phyloP scores from a whole-genome alignment of 2,329 filamentous ascomycete species.

The Aciculosporium take region DNA sequence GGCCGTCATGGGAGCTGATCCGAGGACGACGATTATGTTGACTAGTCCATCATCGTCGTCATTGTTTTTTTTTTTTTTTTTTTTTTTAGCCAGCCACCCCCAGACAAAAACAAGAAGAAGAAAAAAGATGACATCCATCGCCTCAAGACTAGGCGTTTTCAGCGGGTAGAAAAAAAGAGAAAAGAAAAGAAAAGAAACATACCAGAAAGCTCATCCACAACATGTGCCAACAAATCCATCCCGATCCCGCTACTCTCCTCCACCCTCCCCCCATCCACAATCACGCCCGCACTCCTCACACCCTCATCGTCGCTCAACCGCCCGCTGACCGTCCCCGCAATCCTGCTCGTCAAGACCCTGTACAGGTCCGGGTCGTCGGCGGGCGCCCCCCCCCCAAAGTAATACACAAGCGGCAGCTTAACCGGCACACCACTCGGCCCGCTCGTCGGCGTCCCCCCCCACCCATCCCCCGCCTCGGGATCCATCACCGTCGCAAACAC shows the following conservation, averaged over 20 bases:
- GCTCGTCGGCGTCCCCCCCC: slow-evolving; percentile 81
- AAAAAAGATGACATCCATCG: too few relatives aligned
- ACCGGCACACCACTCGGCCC: slow-evolving; percentile 79
- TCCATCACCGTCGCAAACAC: slow-evolving; percentile 80
- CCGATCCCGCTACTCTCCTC: slow-evolving; percentile 50
- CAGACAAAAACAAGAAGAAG: too few relatives aligned
- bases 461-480: slow-evolving; percentile 62
- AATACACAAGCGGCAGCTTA: slow-evolving; percentile 83
- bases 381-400: slow-evolving; percentile 61
- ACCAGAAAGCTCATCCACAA: slow-evolving; percentile 44
- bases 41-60: slow-evolving; percentile 43
- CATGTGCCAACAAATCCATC: slow-evolving; percentile 68
- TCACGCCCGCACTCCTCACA: slow-evolving; percentile 59
- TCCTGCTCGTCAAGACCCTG: slow-evolving; percentile 56
- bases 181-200: slow-evolving; percentile 6
- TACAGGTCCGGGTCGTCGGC: slow-evolving; percentile 62
- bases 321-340: slow-evolving; percentile 66
- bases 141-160: too few relatives aligned
- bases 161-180: too few relatives aligned
- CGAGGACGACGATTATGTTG: slow-evolving; percentile 69
- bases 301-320: slow-evolving; percentile 62
- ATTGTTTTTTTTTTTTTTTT: neutral
- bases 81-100: too few relatives aligned
- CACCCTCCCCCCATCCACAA: slow-evolving; percentile 71
- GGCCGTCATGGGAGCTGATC: slow-evolving; percentile 60